Percentiles rank a stretch among this genome's conserved stretches.
phyloP scores from a whole-genome alignment of 345 rosid genomes.

The Bruguiera sexangula region DNA sequence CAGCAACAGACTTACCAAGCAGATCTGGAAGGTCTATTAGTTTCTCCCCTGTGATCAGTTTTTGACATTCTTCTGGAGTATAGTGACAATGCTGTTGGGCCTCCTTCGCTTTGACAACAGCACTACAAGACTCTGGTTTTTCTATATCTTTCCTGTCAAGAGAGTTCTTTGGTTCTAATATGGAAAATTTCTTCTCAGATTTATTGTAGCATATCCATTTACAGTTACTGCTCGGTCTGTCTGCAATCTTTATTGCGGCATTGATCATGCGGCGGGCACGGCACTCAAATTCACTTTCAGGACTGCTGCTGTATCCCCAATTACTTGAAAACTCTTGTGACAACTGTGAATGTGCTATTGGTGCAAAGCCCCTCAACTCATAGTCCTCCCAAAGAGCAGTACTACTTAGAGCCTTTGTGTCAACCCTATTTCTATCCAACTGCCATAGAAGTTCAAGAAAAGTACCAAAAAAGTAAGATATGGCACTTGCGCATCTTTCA shows the following conservation, averaged over 20 bases:
- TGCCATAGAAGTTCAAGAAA: constrained; percentile 46
- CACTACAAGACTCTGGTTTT: constrained; percentile 4
- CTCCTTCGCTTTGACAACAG: constrained; percentile 18
- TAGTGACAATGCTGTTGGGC: constrained; percentile 2
- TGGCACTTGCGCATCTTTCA: constrained; percentile 48
- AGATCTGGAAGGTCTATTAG: constrained; percentile 20
- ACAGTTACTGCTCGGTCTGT: constrained; percentile 37
- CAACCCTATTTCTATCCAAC: constrained; percentile 25
- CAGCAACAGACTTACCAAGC: constrained; percentile 36
- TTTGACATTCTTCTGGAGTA: constrained; percentile 22
- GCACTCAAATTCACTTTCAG: constrained; percentile 37
- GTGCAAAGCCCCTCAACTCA: constrained; percentile 72
- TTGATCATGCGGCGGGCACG: constrained; percentile 52
- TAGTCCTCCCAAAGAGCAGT: constrained; percentile 87
- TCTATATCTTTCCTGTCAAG: constrained; percentile 20
- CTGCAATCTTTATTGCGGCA: constrained; percentile 61
- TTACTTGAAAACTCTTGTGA: constrained; percentile 56
- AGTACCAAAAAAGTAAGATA: constrained; percentile 55
- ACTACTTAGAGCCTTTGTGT: constrained; percentile 18
- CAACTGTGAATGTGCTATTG: constrained; percentile 45
- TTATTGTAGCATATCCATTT: constrained; percentile 59
- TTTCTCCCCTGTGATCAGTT: constrained; percentile 26
- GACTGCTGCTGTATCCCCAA: constrained; percentile 35
- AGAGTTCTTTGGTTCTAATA: constrained; percentile 12
- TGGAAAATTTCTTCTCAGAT: constrained; percentile 31